Evolutionary conservation across 2,329 filamentous ascomycete genomes (phyloP), one percentile per base, ranked within the genome.

Genomic region (Colletotrichum sp.): DNA sequence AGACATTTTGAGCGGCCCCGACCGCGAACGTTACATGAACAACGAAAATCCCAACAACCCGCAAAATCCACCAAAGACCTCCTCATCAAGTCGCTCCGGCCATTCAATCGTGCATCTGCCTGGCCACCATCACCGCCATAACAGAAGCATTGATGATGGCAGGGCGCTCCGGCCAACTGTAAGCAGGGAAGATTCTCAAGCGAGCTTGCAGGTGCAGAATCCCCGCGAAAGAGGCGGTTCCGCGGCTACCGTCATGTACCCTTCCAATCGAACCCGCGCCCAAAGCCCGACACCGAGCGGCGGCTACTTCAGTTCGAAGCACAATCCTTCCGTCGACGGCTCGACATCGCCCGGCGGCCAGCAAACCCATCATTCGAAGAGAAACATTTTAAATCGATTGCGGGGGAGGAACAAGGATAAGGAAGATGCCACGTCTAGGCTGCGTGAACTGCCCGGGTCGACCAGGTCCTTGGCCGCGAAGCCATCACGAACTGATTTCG

Each of bases 251-350:
- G 80, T 77, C 73, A 81, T 89, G 88, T 82, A 90, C 86, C 78
- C 82, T 78, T 83, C 86, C 63, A 75, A 75, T 26, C 85, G 85
- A 76, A 88, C 89, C 26, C 93, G 96, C 78, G 92, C 95, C 14
- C 91, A 94, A 76, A 98, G 96, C 83, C 95, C 96, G 30, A 95
- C 95, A 1, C 94, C 96, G 9, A 97, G 95, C 83, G 88, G 90
- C 56, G 90, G 90, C 79, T 85, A 84, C 67, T 81, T 81, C 86
- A 84, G 90, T 84, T 82, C 88, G 82, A 88, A 87, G 80, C 81
- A 89, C 84, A 80, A 86, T 78, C 82, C 67, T 62, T 69, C 88
- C 79, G 77, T 83, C 26, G 89, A 91, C 75, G 89, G 89, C 28
- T 90, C 92, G 80, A 88, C 88, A 21, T 94, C 92, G 4, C 92